Conservation (phyloP, 345 rosid genomes). For the Erysimum cheiranthoides region DNA sequence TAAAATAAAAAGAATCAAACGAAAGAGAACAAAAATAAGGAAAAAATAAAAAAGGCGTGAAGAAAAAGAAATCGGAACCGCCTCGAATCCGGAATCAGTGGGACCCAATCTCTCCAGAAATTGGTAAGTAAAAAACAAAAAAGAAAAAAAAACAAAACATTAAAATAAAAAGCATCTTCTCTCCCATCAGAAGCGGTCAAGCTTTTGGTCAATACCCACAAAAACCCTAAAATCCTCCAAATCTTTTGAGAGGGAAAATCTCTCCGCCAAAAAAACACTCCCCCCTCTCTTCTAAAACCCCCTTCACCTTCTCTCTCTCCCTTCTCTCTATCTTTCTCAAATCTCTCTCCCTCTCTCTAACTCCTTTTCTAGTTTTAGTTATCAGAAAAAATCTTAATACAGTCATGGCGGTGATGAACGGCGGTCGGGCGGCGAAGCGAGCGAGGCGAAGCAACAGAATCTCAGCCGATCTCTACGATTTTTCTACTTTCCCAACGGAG, state of each 20-base stretch:
- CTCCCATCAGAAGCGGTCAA: conserved; percentile 37
- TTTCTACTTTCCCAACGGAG: conserved; percentile 51
- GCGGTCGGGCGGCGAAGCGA: conserved; percentile 58
- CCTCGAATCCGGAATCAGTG: conserved; percentile 26
- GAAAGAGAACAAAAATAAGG: not conserved
- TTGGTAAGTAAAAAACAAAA: not conserved
- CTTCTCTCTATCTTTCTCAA: not conserved
- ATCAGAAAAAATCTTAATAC: conserved; percentile 17
- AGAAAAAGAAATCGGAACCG: conserved; percentile 42
- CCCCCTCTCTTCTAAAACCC: conserved; percentile 15
- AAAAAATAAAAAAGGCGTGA: conserved; percentile 10
- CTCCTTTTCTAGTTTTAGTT: not conserved
- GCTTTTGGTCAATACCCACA: conserved; percentile 40
- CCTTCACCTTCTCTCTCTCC: not conserved
- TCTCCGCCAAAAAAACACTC: conserved; percentile 38
- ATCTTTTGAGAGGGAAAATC: conserved; percentile 44
- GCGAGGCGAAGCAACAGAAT: conserved; percentile 53
- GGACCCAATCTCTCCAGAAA: conserved; percentile 21
- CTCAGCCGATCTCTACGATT: conserved; percentile 61
- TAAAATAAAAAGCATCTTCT: conserved; percentile 12
- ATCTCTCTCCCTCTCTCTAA: not conserved
- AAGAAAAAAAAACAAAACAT: not conserved
- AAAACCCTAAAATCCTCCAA: conserved; percentile 39
- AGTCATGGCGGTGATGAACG: conserved; percentile 45
- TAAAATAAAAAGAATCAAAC: not conserved